Base-by-base conservation (phyloP, 345 rosid species). In the Populus euphratica region DNA sequence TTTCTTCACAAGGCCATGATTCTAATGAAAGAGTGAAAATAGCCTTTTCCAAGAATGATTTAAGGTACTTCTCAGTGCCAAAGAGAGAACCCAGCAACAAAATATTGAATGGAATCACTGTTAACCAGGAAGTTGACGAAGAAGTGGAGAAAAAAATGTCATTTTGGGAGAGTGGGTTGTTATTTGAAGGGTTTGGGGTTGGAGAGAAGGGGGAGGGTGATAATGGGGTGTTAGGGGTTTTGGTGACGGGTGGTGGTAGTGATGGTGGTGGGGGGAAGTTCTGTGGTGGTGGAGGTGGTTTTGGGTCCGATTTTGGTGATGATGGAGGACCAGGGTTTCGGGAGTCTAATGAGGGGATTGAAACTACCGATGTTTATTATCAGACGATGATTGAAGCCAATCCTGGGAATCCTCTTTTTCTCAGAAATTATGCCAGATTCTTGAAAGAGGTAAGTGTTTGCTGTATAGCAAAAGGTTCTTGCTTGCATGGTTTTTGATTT, bases 351-450 rank as follows among this genome's bases (percentile, higher is more conserved):
- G 5, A 80, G 16, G 85, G 82, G 69, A 83, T 73, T 61, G 86
- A 91, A 76, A 64, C 61, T 23, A 88, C 90, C 17, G 97, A 96
- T 50, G 72, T 77, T 75, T 92, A 86, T 63, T 93, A 96, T 82
- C 92, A 78, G 76, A 89, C 80, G 78, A 91, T 96, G 97, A 90
- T 93, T 59, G 92, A 92, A 69, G 97, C 92, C 1, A 86, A 96
- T 84, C 99, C 99, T 68, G 90, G 88, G 75, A 93, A 93, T 41
- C 70, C 91, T 8, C 89, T 96, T 70, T 81, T 96, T 73, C 94
- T 96, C 18, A 81, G 93, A 76, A 93, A 93, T 77, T 96, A 96
- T 72, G 98, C 98, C 1, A 91, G 77, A 77, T 96, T 88, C 84
- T 85, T 95, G 90, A 95, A 93, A 81, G 98, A 95, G 95, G 98